Evolutionary conservation across 1,139 yeast genomes (phyloP).

Genomic region (Yamadazyma triangularis): DNA sequence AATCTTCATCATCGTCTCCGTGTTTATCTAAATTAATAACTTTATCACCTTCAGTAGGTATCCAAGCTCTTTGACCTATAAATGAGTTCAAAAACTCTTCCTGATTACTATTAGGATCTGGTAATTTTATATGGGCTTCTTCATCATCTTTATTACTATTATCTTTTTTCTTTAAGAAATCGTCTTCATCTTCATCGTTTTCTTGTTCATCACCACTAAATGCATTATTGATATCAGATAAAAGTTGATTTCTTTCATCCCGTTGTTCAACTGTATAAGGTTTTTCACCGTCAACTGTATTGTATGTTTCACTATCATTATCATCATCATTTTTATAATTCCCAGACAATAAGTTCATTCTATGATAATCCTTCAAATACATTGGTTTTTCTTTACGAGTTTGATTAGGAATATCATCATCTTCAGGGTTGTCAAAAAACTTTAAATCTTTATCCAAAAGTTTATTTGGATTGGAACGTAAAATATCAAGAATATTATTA

Average conservation of each 20-base stretch:
- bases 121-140: slow-evolving; percentile 36
- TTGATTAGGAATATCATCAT: slow-evolving; percentile 14
- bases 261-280: slow-evolving; percentile 70
- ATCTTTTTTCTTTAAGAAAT: slow-evolving; percentile 52
- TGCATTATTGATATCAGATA: slow-evolving; percentile 71
- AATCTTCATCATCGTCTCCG: slow-evolving; percentile 71
- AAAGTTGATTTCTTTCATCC: slow-evolving; percentile 67
- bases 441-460: slow-evolving; percentile 62
- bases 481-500: slow-evolving; percentile 62
- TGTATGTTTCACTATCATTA: slow-evolving; percentile 22
- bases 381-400: slow-evolving; percentile 66
- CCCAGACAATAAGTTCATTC: slow-evolving; percentile 71
- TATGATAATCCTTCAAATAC: slow-evolving; percentile 87
- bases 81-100: slow-evolving; percentile 71
- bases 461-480: slow-evolving; percentile 59
- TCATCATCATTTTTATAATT: slow-evolving; percentile 46
- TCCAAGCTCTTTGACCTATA: slow-evolving; percentile 81
- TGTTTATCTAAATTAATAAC: slow-evolving; percentile 51
- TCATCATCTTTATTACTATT: slow-evolving; percentile 14
- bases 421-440: slow-evolving; percentile 63
- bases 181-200: slow-evolving; percentile 46
- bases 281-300: slow-evolving; percentile 54
- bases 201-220: slow-evolving; percentile 45
- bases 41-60: slow-evolving; percentile 59
- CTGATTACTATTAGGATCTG: slow-evolving; percentile 65